Conservation (phyloP, 768 basidiomycete genomes). For the Suillus fuscotomentosus region DNA sequence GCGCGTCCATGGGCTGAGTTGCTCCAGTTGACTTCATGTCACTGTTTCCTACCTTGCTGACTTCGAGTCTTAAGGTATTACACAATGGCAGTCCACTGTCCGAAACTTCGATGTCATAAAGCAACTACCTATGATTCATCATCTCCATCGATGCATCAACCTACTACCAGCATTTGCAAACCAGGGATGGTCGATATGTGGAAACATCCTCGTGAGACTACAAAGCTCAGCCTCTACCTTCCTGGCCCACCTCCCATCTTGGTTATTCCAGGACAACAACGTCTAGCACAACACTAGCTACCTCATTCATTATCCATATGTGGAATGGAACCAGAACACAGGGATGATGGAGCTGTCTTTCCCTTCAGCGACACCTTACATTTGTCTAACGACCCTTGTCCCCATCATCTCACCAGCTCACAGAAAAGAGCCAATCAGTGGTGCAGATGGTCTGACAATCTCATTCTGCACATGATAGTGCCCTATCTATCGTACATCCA, state of each 20-base stretch:
- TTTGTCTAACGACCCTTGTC: background rate
- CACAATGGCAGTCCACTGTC: background rate
- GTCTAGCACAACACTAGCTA: background rate
- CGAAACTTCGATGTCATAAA: background rate
- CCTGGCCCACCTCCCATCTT: constrained; percentile 1
- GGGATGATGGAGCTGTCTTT: background rate
- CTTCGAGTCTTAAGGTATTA: background rate
- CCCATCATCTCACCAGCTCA: background rate
- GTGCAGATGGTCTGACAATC: background rate
- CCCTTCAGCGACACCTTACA: background rate
- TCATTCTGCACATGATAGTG: background rate
- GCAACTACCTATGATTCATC: background rate
- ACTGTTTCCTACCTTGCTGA: too few species aligned
- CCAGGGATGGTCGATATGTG: background rate
- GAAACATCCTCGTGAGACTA: background rate
- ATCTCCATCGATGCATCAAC: background rate
- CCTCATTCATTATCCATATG: background rate
- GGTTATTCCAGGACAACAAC: background rate
- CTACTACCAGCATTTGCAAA: background rate
- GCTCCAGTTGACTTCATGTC: background rate
- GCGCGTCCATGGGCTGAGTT: background rate
- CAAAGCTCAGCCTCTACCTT: background rate
- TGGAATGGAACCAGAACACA: background rate
- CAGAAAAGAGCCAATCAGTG: constrained; percentile 6
- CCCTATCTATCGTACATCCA: background rate